phyloP scores from a whole-genome alignment of 169 alveolate species.

The Cryptosporidium parvum region DNA sequence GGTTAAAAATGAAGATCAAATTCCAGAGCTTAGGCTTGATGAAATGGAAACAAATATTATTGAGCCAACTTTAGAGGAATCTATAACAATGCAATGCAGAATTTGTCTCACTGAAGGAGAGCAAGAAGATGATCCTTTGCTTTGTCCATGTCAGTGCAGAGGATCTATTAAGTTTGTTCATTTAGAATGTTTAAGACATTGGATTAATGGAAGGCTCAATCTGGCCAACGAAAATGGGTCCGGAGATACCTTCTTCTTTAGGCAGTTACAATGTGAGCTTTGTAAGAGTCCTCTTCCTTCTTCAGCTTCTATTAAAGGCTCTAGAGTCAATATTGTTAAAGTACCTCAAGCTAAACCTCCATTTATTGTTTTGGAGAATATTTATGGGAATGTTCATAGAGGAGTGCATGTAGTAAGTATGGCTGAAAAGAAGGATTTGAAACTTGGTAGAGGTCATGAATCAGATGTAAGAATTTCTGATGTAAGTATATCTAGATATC shows the following conservation, averaged over 20 bases:
- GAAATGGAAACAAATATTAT: constrained; percentile 59
- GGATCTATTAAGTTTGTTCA: constrained; percentile 95
- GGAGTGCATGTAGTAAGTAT: constrained; percentile 87
- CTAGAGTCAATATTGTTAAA: constrained; percentile 82
- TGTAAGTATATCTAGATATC: constrained; percentile 96
- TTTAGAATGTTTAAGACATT: constrained; percentile 92
- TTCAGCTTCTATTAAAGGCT: constrained; percentile 81
- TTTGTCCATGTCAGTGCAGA: constrained; percentile 93
- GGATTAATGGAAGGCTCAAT: constrained; percentile 93
- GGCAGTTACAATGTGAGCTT: constrained; percentile 88
- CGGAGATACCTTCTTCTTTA: constrained; percentile 81
- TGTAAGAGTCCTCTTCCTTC: constrained; percentile 88
- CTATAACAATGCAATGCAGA: constrained; percentile 87
- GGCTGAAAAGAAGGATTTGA: constrained; percentile 84
- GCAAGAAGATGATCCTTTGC: constrained; percentile 86
- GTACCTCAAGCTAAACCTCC: constrained; percentile 90
- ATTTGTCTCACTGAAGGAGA: constrained; percentile 93
- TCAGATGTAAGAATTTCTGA: constrained; percentile 97
- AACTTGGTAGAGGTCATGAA: constrained; percentile 98
- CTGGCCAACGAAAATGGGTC: constrained; percentile 78
- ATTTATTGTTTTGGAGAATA: constrained; percentile 90
- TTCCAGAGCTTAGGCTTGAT: constrained; percentile 64
- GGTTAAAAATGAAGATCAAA: constrained; percentile 76
- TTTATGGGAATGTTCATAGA: constrained; percentile 83
- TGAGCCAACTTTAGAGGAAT: constrained; percentile 65